Evolutionary conservation across 768 basidiomycete genomes (phyloP).

Genomic region (Lactifluus pinguis): DNA sequence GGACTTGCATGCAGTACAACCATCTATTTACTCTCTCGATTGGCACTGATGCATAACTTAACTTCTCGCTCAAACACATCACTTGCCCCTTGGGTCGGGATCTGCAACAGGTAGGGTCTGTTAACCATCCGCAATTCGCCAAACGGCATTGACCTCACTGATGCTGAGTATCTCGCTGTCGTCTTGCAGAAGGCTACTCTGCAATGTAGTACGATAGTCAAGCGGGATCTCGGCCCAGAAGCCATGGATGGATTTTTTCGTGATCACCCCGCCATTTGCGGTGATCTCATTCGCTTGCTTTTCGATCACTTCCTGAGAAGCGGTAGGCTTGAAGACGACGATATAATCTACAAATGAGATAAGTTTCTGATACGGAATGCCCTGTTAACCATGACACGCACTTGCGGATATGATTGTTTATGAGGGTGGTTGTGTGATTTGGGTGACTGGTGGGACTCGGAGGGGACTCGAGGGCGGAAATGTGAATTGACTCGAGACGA

Average conservation of each 20-base stretch:
- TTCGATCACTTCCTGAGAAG: slow-evolving; percentile 33
- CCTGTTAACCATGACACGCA: slow-evolving; percentile 1
- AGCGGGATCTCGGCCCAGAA: slow-evolving; percentile 36
- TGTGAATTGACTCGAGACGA: neutral
- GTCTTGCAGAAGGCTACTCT: slow-evolving; percentile 23
- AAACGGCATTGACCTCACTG: slow-evolving; percentile 26
- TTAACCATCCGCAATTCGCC: neutral
- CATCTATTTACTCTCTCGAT: neutral
- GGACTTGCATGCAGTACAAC: neutral
- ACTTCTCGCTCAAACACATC: neutral
- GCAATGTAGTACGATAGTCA: slow-evolving; percentile 26
- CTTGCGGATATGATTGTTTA: slow-evolving; percentile 20
- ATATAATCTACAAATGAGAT: slow-evolving; percentile 35
- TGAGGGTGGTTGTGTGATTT: neutral
- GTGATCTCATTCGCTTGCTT: slow-evolving; percentile 33
- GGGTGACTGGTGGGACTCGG: neutral
- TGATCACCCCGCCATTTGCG: slow-evolving; percentile 38
- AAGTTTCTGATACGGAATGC: slow-evolving; percentile 4
- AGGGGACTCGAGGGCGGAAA: neutral
- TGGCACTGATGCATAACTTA: neutral
- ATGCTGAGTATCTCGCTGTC: slow-evolving; percentile 36
- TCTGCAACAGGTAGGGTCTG: slow-evolving; percentile 25
- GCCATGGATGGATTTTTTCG: slow-evolving; percentile 34
- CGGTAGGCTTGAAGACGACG: slow-evolving; percentile 44
- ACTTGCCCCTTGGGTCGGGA: slow-evolving; percentile 33